Evolutionary conservation across 768 basidiomycete genomes (phyloP).

Genomic region (Leccinum rimulosum): DNA sequence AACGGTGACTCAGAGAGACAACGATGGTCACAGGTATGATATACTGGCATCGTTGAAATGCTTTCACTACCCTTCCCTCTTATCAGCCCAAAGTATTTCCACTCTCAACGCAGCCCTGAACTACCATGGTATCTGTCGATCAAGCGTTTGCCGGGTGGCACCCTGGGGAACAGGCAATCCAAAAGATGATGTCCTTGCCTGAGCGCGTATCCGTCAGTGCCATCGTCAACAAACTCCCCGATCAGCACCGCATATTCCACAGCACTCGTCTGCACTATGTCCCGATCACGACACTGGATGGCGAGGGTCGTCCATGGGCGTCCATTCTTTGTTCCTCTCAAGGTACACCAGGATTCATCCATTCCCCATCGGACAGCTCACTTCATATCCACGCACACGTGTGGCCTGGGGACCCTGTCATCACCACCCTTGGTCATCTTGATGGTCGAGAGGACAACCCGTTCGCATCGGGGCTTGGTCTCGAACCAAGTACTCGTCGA

Average conservation of each 20-base stretch:
- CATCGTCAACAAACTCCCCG: constrained; percentile 25
- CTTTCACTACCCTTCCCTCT: neutral
- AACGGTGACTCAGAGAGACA: neutral
- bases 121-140: constrained; percentile 8
- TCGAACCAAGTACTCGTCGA: constrained; percentile 54
- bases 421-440: constrained; percentile 31
- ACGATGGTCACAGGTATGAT: neutral
- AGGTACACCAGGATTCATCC: constrained; percentile 29
- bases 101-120: neutral
- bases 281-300: constrained; percentile 32
- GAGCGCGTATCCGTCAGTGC: constrained; percentile 23
- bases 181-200: constrained; percentile 24
- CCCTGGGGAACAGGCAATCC: constrained; percentile 30
- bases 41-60: neutral
- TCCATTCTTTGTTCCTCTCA: constrained; percentile 30
- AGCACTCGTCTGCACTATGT: constrained; percentile 29
- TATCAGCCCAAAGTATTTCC: neutral
- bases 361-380: constrained; percentile 20
- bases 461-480: constrained; percentile 56
- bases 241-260: constrained; percentile 34
- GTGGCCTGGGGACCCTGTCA: constrained; percentile 53
- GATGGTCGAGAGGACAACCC: constrained; percentile 16
- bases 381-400: constrained; percentile 24
- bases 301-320: constrained; percentile 32
- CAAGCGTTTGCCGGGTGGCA: constrained; percentile 43